Base-by-base conservation (phyloP, 805 yeast species). In the Wickerhamomyces hampshirensis region DNA sequence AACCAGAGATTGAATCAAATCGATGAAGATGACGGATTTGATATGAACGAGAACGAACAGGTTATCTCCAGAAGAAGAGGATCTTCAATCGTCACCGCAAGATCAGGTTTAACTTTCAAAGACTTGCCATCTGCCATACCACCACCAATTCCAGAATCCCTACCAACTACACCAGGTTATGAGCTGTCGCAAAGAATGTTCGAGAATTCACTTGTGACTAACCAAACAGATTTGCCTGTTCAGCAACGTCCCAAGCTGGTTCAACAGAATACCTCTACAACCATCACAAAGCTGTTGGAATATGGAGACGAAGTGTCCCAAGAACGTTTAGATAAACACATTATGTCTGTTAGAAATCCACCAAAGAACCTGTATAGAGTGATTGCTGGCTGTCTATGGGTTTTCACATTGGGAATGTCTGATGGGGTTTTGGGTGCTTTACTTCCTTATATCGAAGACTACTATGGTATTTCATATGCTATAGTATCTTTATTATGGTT, bases 361-460 rank as follows among this genome's bases (percentile, higher is more conserved):
- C 63, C 71, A 6, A 57, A 46, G 35, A 74, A 71, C 44, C 29
- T 39, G 13, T 65, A 64, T 59, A 55, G 81, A 38, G 53, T 73
- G 5, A 35, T 62, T 9, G 58, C 73, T 8, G 50, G 63, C 10
- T 56, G 69, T 23, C 5, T 54, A 5, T 73, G 75, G 72, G 52
- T 57, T 8, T 54, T 69, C 28, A 44, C 62, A 2, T 44, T 52
- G 9, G 81, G 81, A 2, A 53, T 72, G 44, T 50, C 67, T 18
- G 84, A 77, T 48, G 77, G 77, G 39, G 73, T 77, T 11, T 72
- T 78, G 2, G 84, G 83, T 40, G 78, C 81, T 0, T 53, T 77
- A n/a, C 55, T 77, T 34, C 80, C 80, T 5, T 57, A 60, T 29
- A 71, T 77, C 27, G 82, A 77, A 44, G 50, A 37, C 5, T 63